These are phyloP conservation scores for Neurospora sp. DNA, from an alignment of 495 filamentous ascomycete genomes.

Conservation along the genomic window DNA sequence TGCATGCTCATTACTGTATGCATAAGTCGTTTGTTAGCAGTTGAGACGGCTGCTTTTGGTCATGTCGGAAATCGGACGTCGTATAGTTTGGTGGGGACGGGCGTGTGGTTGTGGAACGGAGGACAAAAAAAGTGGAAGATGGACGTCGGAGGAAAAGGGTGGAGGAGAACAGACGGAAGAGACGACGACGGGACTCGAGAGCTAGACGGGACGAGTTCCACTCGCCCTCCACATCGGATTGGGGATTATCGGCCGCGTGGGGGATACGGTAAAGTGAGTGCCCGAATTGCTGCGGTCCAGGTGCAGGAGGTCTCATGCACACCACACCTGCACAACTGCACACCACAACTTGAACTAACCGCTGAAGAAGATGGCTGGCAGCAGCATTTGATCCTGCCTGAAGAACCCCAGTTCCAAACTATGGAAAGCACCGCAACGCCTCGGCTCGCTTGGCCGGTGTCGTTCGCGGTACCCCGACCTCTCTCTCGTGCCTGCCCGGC, in stretches of 20 bases:
- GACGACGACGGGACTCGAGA: not conserved
- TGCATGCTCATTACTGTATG: not conserved
- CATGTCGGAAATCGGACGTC: not conserved
- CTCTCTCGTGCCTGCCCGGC: not conserved
- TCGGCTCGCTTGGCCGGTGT: not conserved
- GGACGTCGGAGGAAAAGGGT: not conserved
- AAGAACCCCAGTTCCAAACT: not conserved
- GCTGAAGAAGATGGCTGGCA: not conserved
- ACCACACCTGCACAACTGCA: not conserved
- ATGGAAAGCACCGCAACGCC: not conserved
- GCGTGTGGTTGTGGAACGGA: not conserved
- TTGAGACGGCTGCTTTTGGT: not conserved
- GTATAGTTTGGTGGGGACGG: not conserved
- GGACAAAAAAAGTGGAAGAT: not conserved
- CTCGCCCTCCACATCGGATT: not conserved
- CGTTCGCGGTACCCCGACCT: not conserved
- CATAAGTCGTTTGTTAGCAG: not conserved
- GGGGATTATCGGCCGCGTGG: not conserved
- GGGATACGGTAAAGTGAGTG: not conserved
- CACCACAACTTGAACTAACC: not conserved
- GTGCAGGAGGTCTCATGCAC: not conserved
- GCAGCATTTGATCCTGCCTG: not conserved
- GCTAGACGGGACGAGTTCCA: not conserved
- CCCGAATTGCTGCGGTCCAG: not conserved
- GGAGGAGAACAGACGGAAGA: not conserved